Evolutionary conservation across 2,329 filamentous ascomycete species (phyloP), one percentile per base, ranked within the genome.

Genomic region (Chaetoscypha palmicola): DNA sequence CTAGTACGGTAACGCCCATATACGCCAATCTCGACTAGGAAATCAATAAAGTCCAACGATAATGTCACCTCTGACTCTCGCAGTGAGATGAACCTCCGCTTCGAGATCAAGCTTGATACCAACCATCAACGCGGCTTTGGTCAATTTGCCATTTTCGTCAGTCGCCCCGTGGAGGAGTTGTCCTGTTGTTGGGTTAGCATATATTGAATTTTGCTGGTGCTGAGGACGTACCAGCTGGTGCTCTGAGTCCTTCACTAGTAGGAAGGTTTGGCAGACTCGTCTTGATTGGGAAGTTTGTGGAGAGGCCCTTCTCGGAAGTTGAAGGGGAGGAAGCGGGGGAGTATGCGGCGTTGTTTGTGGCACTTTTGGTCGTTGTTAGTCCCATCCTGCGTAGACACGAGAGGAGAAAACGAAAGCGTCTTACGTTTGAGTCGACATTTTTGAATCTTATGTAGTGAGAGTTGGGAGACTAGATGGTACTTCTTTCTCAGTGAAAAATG

Each of bases 31-130:
- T n/a, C n/a, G n/a, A n/a, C n/a, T n/a, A n/a, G n/a, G n/a, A n/a
- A n/a, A n/a, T 31, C 28, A 78, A 60, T 77, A 78, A 54, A 79
- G 61, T 35, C 74, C 75, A 50, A 81, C 70, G 16, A 72, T 70
- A 55, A 80, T 78, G 58, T 81, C 77, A 68, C 77, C 76, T 36
- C 74, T 68, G 48, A 80, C 68, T 40, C 76, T 63, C 38, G 77
- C 76, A 14, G 76, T 80, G 50, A 80, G 62, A 58, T 81, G 75
- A 33, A 80, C 73, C 58, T 80, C 76, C 11, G 76, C 76, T 59
- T 81, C 76, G 16, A 80, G 63, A 57, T 81, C 77, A 26, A 81
- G 66, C 67, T 81, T 79, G 65, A 80, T 79, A 44, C 76, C 76
- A 28, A 81, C 67, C 54, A 79, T 67, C 33, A 80, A 66, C 1